Evolutionary conservation across 1,284 basidiomycete genomes (phyloP), one percentile per base, ranked within the genome.

Genomic region (Erythrobasidium hasegawianum): DNA sequence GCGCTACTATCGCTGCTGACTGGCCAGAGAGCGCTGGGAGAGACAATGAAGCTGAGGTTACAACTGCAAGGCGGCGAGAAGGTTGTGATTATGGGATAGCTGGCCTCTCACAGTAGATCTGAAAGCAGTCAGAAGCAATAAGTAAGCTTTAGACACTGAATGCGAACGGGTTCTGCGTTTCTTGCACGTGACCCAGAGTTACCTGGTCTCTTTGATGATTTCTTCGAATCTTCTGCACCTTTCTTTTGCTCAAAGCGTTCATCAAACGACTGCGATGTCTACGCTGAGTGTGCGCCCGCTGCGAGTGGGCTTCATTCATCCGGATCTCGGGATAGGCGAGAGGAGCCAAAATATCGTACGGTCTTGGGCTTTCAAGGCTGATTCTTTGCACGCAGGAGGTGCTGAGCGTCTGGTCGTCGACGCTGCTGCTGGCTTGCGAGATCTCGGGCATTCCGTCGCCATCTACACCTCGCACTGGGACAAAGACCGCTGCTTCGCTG

Each of bases 331-430:
- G 57, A 95, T 97, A 60, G 94, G 94, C 89, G 71, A 70, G 83
- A 20, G 54, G n/a, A n/a, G n/a, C n/a, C n/a, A n/a, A n/a, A n/a
- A n/a, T n/a, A n/a, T n/a, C n/a, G n/a, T n/a, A n/a, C n/a, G n/a
- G n/a, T n/a, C n/a, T n/a, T n/a, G n/a, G n/a, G n/a, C n/a, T n/a
- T n/a, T n/a, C n/a, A n/a, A n/a, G n/a, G n/a, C n/a, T n/a, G n/a
- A n/a, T n/a, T n/a, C n/a, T n/a, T n/a, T n/a, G n/a, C n/a, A n/a
- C 43, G 33, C 71, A 95, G 93, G 93, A 71, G 95, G 95, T 13
- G 95, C 95, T 0, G 95, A 98, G 78, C 83, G 93, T 50, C 83
- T 97, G 10, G 86, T 98, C 0, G 93, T 97, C n/a, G 95, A 98
- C 77, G 91, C 93, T 16, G 94, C 95, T 0, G 81, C 95, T 0